phyloP scores from a whole-genome alignment of 306 rosid species.

The Ziziphus jujuba region DNA sequence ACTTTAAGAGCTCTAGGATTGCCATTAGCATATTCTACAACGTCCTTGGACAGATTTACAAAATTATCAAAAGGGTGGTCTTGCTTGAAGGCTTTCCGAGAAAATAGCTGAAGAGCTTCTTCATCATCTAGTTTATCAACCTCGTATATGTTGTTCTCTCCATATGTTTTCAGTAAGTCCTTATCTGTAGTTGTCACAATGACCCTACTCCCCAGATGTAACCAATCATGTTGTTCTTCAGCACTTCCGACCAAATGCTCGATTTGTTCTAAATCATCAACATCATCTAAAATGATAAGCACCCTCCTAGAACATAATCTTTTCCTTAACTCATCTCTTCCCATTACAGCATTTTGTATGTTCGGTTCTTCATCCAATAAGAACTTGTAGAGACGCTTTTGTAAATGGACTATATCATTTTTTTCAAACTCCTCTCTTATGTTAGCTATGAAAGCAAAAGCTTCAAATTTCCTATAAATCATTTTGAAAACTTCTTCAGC shows the following conservation, averaged over 20 bases:
- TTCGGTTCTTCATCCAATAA: neutral
- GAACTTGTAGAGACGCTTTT: slow-evolving; percentile 12
- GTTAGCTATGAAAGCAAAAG: slow-evolving; percentile 16
- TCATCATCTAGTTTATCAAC: slow-evolving; percentile 12
- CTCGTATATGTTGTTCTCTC: slow-evolving; percentile 11
- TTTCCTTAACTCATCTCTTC: neutral
- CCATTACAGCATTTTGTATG: neutral
- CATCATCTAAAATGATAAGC: slow-evolving; percentile 24
- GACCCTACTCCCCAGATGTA: slow-evolving; percentile 35
- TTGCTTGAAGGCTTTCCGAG: slow-evolving; percentile 26
- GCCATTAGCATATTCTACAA: slow-evolving; percentile 22
- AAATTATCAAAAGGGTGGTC: neutral
- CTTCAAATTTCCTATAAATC: slow-evolving; percentile 14
- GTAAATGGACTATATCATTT: slow-evolving; percentile 12
- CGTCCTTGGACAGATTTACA: neutral
- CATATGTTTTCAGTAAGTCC: slow-evolving; percentile 13
- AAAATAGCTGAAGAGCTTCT: slow-evolving; percentile 34
- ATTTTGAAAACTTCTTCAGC: neutral
- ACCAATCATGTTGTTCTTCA: slow-evolving; percentile 21
- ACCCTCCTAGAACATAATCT: neutral
- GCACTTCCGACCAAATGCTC: slow-evolving; percentile 17
- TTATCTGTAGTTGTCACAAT: slow-evolving; percentile 33
- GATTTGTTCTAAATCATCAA: slow-evolving; percentile 24
- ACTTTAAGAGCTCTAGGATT: slow-evolving; percentile 34
- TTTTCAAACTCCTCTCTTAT: slow-evolving; percentile 8